phyloP scores from a whole-genome alignment of 257 asterid species.

The Solanum chilense region DNA sequence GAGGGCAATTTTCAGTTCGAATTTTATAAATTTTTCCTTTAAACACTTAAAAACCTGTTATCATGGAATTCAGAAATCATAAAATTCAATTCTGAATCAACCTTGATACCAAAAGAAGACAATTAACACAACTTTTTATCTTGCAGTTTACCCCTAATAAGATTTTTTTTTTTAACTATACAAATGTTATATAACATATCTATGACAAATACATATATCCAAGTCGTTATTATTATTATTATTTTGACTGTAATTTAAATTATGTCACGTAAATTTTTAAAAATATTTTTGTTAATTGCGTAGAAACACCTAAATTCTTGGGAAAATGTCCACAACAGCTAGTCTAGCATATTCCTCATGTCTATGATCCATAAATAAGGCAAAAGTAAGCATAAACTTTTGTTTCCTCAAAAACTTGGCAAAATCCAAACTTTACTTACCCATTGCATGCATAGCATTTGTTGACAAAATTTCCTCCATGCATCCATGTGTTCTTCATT shows the following conservation, averaged over 20 bases:
- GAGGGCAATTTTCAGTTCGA: not conserved
- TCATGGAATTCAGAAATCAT: not conserved
- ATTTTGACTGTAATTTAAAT: not conserved
- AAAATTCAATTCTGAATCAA: not conserved
- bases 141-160: not conserved
- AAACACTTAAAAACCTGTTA: not conserved
- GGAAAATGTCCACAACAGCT: not conserved
- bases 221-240: not conserved
- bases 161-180: not conserved
- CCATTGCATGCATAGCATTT: constrained; percentile 24
- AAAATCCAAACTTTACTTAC: not conserved
- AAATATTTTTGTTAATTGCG: not conserved
- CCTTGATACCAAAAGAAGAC: not conserved
- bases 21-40: not conserved
- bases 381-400: not conserved
- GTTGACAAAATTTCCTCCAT: not conserved
- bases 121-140: not conserved
- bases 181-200: not conserved
- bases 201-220: not conserved
- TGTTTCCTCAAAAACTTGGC: not conserved
- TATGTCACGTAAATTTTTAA: not conserved
- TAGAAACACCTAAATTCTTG: not conserved
- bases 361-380: not conserved
- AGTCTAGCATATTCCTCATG: not conserved
- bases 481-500: not conserved